phyloP scores from a whole-genome alignment of 2,329 filamentous ascomycete genomes.

The Pseudogymnoascus sp. region DNA sequence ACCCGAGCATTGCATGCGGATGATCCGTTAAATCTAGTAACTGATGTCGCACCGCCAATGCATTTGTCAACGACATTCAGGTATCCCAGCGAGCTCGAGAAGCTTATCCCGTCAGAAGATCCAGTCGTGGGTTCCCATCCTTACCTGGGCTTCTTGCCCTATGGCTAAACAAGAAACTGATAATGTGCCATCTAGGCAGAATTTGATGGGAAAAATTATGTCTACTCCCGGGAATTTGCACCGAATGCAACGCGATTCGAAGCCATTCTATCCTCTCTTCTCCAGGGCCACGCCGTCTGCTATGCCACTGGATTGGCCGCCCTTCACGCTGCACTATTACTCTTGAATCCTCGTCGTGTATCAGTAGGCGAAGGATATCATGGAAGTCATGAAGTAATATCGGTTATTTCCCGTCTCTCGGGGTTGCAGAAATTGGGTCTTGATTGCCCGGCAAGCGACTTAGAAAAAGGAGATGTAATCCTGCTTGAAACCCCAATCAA shows the following conservation, averaged over 20 bases:
- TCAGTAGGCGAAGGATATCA: conserved; percentile 85
- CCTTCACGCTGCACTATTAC: conserved; percentile 81
- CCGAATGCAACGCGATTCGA: conserved; percentile 84
- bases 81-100: conserved; percentile 64
- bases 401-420: conserved; percentile 65
- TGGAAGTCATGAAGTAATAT: conserved; percentile 81
- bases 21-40: conserved; percentile 63
- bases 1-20: conserved; percentile 60
- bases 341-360: conserved; percentile 73
- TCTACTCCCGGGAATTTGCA: conserved; percentile 76
- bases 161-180: not conserved
- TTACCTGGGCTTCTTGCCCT: not conserved
- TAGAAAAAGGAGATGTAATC: conserved; percentile 73
- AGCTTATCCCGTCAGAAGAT: conserved; percentile 49
- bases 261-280: conserved; percentile 65
- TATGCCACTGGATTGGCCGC: conserved; percentile 83
- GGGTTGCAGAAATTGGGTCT: conserved; percentile 67
- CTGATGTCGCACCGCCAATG: conserved; percentile 79
- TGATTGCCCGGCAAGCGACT: conserved; percentile 55
- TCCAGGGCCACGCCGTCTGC: conserved; percentile 63
- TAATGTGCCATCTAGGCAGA: conserved; percentile 32
- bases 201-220: conserved; percentile 47
- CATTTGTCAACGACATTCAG: conserved; percentile 93
- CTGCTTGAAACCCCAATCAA: conserved; percentile 94
- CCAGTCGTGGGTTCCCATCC: conserved; percentile 42